A percentile compares a stretch with the other conserved stretches of the same genome.
Conservation (phyloP, 495 filamentous ascomycete species). For the Xylaria castorea region DNA sequence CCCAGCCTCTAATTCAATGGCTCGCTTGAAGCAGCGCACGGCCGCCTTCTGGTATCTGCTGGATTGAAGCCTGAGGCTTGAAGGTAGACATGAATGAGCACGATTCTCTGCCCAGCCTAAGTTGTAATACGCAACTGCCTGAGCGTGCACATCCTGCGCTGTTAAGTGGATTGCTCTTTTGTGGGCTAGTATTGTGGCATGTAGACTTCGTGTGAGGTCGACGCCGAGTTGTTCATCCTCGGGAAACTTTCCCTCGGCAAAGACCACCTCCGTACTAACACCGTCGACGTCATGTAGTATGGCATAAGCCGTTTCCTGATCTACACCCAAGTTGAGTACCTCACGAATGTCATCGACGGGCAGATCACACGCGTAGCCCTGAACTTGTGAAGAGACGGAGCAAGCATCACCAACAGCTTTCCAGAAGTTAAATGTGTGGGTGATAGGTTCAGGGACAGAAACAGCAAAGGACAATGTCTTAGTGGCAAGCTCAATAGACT, state of each 20-base stretch:
- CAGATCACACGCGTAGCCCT: conserved; percentile 64
- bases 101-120: conserved; percentile 92
- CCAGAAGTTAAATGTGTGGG: conserved; percentile 91
- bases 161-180: conserved; percentile 83
- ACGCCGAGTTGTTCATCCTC: conserved; percentile 56
- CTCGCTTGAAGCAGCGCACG: conserved; percentile 92
- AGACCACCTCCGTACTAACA: conserved; percentile 60
- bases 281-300: conserved; percentile 74
- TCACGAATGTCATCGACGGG: conserved; percentile 59
- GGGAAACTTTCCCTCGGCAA: conserved; percentile 48
- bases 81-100: conserved; percentile 69
- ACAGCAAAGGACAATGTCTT: conserved; percentile 54
- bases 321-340: conserved; percentile 60
- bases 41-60: conserved; percentile 78
- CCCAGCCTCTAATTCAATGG: conserved; percentile 93
- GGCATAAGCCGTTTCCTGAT: conserved; percentile 62
- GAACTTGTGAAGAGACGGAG: conserved; percentile 79
- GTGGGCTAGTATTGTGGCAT: conserved; percentile 79
- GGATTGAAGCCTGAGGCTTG: conserved; percentile 52
- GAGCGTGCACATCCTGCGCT: conserved; percentile 80
- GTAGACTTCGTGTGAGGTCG: conserved; percentile 58
- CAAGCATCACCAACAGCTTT: conserved; percentile 92
- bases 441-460: conserved; percentile 44
- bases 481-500: conserved; percentile 70
- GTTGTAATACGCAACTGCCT: conserved; percentile 96